Base-by-base conservation (phyloP, 2,329 filamentous ascomycete species). In the Ophioceras dolichostomum region DNA sequence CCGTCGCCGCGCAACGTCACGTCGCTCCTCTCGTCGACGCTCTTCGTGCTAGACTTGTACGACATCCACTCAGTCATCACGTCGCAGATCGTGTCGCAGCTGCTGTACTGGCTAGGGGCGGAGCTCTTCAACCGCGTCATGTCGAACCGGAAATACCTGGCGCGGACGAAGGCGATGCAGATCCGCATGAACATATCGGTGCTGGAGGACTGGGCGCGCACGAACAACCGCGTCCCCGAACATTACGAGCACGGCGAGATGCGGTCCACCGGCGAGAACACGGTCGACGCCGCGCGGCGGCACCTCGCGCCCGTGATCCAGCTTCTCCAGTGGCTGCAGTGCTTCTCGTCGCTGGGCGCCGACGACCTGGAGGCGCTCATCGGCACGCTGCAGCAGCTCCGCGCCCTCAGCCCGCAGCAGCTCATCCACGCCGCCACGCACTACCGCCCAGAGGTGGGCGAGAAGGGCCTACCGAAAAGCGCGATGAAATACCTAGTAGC, bases 51-150 rank as follows among this genome's bases (percentile, higher is more conserved):
- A 20, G 91, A 98, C 56, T 71, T 98, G n/a, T 98, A 98, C 61
- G 91, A 98, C 50, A 87, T 98, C 17, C 91, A 98, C 61, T 95
- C 91, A 0, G 87, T 98, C 46, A 96, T 98, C 52, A 87, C 78
- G 13, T 73, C 87, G 2, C 91, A 98, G 54, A 86, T 96, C 40
- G 65, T 95, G 19, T 84, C 88, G 4, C 91, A 98, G 53, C 69
- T 98, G 2, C 70, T 96, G 32, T 98, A 95, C 62, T 98, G 91
- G 91, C 71, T 98, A 13, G 84, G 88, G 6, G 85, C 89, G 0
- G 91, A 98, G 59, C 74, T 96, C 8, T 98, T 98, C 65, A 98
- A 98, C 58, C 82, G 89, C 41, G 84, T 98, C 57, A 94, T 98
- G 84, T 89, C 84, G 21, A 95, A 93, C 52, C 77, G 86, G 45